These are phyloP conservation scores for Chlorella sp. DNA, from an alignment of 139 green algal species.

Conservation along the genomic window DNA sequence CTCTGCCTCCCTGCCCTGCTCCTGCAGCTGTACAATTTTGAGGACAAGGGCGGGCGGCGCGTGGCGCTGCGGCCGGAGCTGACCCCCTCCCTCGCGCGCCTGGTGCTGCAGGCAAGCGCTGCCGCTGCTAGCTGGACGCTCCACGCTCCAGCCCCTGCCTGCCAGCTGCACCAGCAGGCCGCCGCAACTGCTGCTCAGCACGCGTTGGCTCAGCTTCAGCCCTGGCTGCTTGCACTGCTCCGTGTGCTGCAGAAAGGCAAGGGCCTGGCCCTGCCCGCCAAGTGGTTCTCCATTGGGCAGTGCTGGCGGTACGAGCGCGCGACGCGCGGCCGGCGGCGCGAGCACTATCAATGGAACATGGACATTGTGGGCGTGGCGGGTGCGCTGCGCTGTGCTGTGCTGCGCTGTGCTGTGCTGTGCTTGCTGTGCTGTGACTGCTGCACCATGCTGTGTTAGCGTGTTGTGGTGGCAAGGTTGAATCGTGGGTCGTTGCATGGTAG, in stretches of 20 bases:
- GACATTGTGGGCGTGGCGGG: constrained; percentile 92
- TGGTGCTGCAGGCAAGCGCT: constrained; percentile 64
- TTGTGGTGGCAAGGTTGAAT: no score
- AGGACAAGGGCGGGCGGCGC: constrained; percentile 93
- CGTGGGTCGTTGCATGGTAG: no score
- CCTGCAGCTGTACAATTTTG: constrained; percentile 94
- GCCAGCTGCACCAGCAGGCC: no score
- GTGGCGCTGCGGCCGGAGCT: constrained; percentile 96
- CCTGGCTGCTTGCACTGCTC: background rate
- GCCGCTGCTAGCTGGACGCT: no score
- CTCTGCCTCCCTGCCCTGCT: no score
- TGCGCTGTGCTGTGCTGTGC: background rate
- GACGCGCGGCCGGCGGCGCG: constrained; percentile 89
- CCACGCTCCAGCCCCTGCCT: no score
- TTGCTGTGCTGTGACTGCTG: no score
- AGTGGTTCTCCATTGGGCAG: constrained; percentile 96
- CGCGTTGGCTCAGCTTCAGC: background rate
- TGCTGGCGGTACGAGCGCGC: constrained; percentile 98
- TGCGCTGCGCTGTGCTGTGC: constrained; percentile 8
- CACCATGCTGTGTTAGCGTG: no score
- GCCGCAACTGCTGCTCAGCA: background rate
- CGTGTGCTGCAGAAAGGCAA: constrained; percentile 57
- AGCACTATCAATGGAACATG: constrained; percentile 99
- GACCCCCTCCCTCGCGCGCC: constrained; percentile 91
- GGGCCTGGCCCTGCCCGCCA: constrained; percentile 85